Base-by-base conservation (phyloP, 306 rosid genomes). In the Crataegus laevigata region DNA sequence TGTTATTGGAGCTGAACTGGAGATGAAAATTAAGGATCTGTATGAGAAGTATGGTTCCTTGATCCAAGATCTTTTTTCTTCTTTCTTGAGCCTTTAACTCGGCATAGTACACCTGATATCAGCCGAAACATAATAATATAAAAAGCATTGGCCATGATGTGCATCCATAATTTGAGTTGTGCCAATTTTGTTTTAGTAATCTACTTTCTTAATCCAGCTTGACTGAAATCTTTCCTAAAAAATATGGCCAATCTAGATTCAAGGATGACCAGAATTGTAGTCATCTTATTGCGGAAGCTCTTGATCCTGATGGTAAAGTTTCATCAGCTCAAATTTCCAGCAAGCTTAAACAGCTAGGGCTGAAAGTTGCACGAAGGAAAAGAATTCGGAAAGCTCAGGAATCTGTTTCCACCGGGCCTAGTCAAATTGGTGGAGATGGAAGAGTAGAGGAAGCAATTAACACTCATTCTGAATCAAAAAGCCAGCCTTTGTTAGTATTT, bases 321-420 rank as follows among this genome's bases (percentile, higher is more conserved):
- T 89, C 90, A 19, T 75, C 88, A 19, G 88, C 89, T 74, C 94
- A 91, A 87, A 69, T 91, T 65, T 89, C 92, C 66, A 88, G 84
- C 73, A 87, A 80, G 80, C 89, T 93, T 68, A 89, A 85, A 84
- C 85, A 85, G 80, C 69, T 91, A 78, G 97, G 97, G 67, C 86
- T 89, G 43, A 79, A 55, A 75, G 77, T 77, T 83, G 81, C 81
- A 60, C 84, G 78, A 47, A 84, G 83, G 85, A 91, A 81, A 81
- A 88, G 76, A 82, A 66, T 72, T 67, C 78, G 71, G 19, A 75
- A 61, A 74, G 65, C 63, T 38, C 80, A 68, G 51, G 81, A 80
- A 71, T 71, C 77, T 62, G 66, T 66, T 45, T 63, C 84, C 58
- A 70, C 77, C 28, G 83, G 76, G 59, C 76, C 84, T 57, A 69